Conservation (phyloP, 257 asterid species). For the Orobanche coerulescens region DNA sequence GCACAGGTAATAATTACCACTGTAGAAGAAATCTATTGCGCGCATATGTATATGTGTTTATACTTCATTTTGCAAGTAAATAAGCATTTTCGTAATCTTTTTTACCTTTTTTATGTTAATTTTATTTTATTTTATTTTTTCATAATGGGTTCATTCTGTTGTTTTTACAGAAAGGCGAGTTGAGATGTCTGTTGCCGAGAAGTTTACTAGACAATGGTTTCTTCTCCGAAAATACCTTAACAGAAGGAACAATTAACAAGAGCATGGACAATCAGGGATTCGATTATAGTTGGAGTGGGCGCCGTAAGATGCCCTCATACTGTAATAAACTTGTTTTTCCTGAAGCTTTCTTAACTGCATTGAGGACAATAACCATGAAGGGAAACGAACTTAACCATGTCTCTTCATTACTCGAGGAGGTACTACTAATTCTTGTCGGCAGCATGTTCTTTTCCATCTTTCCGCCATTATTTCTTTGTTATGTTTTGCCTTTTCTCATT, state of each 20-base stretch:
- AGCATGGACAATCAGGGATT: constrained; percentile 19
- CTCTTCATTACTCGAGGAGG: constrained; percentile 79
- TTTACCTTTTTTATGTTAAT: neutral
- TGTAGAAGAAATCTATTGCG: neutral
- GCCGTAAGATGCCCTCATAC: constrained; percentile 66
- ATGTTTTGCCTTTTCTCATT: neutral
- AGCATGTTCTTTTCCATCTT: neutral
- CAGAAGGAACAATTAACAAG: constrained; percentile 27
- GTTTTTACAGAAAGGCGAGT: constrained; percentile 63
- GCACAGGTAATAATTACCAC: constrained; percentile 52
- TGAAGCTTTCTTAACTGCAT: constrained; percentile 67
- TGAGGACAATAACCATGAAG: constrained; percentile 81
- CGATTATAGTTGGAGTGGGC: constrained; percentile 73
- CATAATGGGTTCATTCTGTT: neutral
- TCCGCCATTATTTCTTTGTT: constrained; percentile 1
- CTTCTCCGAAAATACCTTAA: constrained; percentile 42
- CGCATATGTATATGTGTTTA: neutral
- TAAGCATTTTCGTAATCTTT: neutral
- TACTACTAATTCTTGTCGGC: constrained; percentile 20
- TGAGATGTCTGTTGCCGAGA: constrained; percentile 73
- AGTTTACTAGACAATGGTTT: constrained; percentile 60
- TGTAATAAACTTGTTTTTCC: constrained; percentile 66
- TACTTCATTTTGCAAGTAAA: neutral
- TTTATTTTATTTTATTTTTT: neutral
- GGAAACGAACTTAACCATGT: constrained; percentile 63